Evolutionary conservation across 2,329 filamentous ascomycete genomes (phyloP).

Genomic region (Phialophora macrospora): DNA sequence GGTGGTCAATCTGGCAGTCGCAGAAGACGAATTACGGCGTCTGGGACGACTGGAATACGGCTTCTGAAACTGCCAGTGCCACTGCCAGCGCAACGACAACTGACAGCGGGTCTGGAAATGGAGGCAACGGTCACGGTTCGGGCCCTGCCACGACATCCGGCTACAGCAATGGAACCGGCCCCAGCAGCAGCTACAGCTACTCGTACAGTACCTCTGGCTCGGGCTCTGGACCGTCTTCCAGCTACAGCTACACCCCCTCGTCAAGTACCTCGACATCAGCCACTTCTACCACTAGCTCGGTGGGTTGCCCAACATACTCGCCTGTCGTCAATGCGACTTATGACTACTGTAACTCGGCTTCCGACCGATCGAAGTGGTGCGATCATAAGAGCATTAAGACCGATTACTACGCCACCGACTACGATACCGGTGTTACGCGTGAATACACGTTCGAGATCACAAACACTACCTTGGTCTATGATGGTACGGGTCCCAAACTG

Average conservation of each 20-base stretch:
- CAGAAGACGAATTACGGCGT: constrained; percentile 31
- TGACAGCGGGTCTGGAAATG: neutral
- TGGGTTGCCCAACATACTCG: constrained; percentile 21
- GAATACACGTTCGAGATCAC: constrained; percentile 35
- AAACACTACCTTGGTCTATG: constrained; percentile 34
- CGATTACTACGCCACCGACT: constrained; percentile 29
- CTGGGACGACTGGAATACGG: constrained; percentile 29
- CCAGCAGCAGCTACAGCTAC: constrained; percentile 11
- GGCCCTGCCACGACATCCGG: neutral
- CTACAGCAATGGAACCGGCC: neutral
- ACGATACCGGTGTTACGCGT: constrained; percentile 30
- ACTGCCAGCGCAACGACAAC: constrained; percentile 5
- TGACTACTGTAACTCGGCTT: constrained; percentile 32
- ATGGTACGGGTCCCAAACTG: constrained; percentile 46
- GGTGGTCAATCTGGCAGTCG: constrained; percentile 28
- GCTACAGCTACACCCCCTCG: neutral
- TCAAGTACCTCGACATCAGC: constrained; percentile 1
- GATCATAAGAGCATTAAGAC: constrained; percentile 28
- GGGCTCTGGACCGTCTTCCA: constrained; percentile 16
- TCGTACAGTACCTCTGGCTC: constrained; percentile 10
- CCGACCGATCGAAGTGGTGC: constrained; percentile 35
- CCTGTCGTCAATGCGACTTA: constrained; percentile 24
- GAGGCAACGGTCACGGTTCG: constrained; percentile 3
- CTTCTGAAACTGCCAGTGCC: constrained; percentile 8
- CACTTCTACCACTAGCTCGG: constrained; percentile 12